Base-by-base conservation (phyloP, 1,284 basidiomycete species). In the Trichosporon sp. region DNA sequence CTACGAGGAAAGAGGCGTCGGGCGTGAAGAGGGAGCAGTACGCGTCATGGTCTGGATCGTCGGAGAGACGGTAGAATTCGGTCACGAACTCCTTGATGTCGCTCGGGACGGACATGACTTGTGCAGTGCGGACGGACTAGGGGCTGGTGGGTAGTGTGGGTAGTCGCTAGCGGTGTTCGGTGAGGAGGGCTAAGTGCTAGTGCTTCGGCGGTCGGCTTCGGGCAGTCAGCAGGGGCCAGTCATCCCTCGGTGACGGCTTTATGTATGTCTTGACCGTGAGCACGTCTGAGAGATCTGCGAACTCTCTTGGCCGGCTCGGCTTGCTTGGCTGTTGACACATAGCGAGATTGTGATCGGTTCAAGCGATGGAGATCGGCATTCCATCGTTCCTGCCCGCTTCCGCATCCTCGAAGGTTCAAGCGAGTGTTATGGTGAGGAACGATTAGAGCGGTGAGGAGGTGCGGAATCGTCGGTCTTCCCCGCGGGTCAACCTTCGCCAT, bases 41-140 rank as follows among this genome's bases (percentile, higher is more conserved):
- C 4, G 16, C n/a, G n/a, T 67, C 66, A 51, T 56, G 66, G 66
- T 67, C 54, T 4, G 66, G 51, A n/a, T 56, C 48, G 51, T 67
- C 66, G 35, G 66, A 56, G 31, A 3, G 38, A 19, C 5, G 4
- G 51, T 38, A 67, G 66, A 56, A 67, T 32, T 67, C 14, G 16
- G 14, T 19, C 48, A 67, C 48, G n/a, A 38, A 67, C n/a, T 2
- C 66, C 31, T 21, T 11, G 51, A 67, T 51, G 37, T 32, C 31
- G 11, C 16, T 16, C 46, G 65, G 65, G 14, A 54, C 59, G 31
- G 59, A 48, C 65, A 35, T 66, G n/a, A 46, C 37, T 21, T 65
- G 26, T 31, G 46, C 65, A 6, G 40, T 14, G 12, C 5, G 40
- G 37, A 4, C 35, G 35, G 35, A 5, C 8, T 37, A 10, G 8